Evolutionary conservation across 352 stramenopile species (phyloP), one percentile per base, ranked within the genome.

Genomic region (Phytophthora agathidicida): DNA sequence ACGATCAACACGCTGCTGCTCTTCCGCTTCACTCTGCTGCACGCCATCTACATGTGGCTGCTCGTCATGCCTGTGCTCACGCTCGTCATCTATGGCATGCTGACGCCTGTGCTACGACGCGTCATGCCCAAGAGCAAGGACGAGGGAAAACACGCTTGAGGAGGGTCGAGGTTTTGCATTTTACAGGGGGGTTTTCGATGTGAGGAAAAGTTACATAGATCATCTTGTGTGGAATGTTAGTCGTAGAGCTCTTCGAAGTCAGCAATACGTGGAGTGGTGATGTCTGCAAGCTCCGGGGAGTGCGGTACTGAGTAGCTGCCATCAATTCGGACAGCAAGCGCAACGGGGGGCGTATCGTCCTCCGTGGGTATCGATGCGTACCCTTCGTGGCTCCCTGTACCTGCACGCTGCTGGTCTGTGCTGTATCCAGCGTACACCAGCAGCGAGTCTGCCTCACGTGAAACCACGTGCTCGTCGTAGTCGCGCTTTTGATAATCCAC

Each of bases 401-500:
- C 28, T 44, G 33, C 13, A 23, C 31, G 30, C 17, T 55, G 56
- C n/a, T 65, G 47, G 3, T 53, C 56, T 1, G 22, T 43, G 22
- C 16, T 46, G 24, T 58, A 69, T 3, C 68, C 72, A 16, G 71
- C 68, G 30, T 83, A 80, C 27, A 76, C 68, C 3, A 87, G 53
- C 57, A 89, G 35, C 8, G 80, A 69, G 42, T 87, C 73, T 19
- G 77, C 48, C 22, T 86, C 77, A 19, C 66, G 65, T 20, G 78
- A 85, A 14, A 85, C 73, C 10, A 87, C 65, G 58, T 88, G 79
- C 53, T 90, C 75, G 46, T 91, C 77, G 47, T 93, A 90, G 52
- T 89, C 81, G 33, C 83, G 81, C 10, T 67, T 65, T 62, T 96
- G 80, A 71, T 98, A 98, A 75, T 98, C 94, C 58, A 98, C 94